phyloP scores from a whole-genome alignment of 192 early-diverging fungal genomes.

The Pilobolus umbonatus region DNA sequence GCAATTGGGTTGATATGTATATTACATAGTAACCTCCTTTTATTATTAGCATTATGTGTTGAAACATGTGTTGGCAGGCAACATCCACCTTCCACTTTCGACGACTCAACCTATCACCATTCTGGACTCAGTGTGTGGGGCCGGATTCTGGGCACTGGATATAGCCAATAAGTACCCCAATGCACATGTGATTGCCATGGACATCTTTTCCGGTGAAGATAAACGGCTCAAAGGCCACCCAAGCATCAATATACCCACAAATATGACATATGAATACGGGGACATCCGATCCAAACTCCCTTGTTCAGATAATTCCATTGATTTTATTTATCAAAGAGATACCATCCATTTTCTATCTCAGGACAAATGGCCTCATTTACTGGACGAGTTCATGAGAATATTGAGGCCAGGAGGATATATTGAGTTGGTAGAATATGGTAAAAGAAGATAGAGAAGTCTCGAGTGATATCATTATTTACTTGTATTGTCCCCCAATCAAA shows the following conservation, averaged over 20 bases:
- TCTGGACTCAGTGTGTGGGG: constrained; percentile 18
- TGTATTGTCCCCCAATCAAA: neutral
- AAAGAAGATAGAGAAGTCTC: neutral
- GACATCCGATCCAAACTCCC: constrained; percentile 15
- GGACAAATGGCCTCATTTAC: constrained; percentile 19
- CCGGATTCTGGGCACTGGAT: constrained; percentile 30
- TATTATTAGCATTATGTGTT: constrained; percentile 30
- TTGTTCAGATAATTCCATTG: constrained; percentile 25
- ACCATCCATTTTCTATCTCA: constrained; percentile 8
- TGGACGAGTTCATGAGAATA: constrained; percentile 36
- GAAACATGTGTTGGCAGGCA: constrained; percentile 21
- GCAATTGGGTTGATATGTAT: no score
- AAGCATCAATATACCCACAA: constrained; percentile 3
- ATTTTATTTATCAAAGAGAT: constrained; percentile 25
- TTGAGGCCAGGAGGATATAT: constrained; percentile 46
- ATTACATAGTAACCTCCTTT: no score
- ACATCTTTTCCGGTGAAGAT: constrained; percentile 2
- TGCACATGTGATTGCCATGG: constrained; percentile 20
- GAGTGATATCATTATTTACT: neutral
- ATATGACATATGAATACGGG: constrained; percentile 30
- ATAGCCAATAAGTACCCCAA: constrained; percentile 18
- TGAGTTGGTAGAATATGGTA: constrained; percentile 42
- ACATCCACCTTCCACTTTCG: neutral
- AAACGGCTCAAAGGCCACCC: neutral
- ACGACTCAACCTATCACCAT: neutral